Evolutionary conservation across 495 filamentous ascomycete genomes (phyloP), one percentile per base, ranked within the genome.

Genomic region (Aspergillus egyptiacus): DNA sequence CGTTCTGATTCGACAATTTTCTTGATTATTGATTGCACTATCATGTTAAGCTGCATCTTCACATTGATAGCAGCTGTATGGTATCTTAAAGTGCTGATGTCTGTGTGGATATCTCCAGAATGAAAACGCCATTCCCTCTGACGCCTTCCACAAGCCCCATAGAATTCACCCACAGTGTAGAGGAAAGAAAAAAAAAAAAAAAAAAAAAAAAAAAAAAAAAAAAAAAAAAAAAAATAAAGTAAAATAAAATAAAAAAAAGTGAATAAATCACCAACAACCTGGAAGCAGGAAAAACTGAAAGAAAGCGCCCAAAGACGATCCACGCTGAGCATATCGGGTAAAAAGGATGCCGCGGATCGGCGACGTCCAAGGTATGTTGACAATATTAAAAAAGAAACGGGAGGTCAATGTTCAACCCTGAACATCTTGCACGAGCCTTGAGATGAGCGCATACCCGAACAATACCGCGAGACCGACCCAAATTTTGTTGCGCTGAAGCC

Each of bases 361-460:
- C 23, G 6, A 2, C 31, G 18, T 28, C 28, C 31, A 20, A 40
- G 10, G 36, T 60, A 48, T 34, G 36, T 37, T 46, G 42, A 43
- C 50, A 17, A 31, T 19, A 30, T 1, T 2, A 15, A 35, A 56
- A 37, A 53, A 53, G 54, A 52, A 52, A 54, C 31, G 36, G 51
- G 56, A 50, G 14, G 27, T 6, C 24, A 28, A 20, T 10, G 30
- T 17, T 66, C 52, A 73, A 51, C 60, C 65, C 52, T 63, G 67
- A 39, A 76, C 70, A 48, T 81, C 78, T 15, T 72, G 86, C 5
- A 94, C 66, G 22, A 91, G 60, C 60, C 91, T 73, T 15, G 86
- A 82, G 24, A 95, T 70, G 38, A 96, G 64, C 10, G 89, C 88
- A 65, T 91, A 95, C 5, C 81, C 69, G 55, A 95, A 85, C 28